phyloP scores from a whole-genome alignment of 1,139 yeast genomes.

The Komagataea norvegica region DNA sequence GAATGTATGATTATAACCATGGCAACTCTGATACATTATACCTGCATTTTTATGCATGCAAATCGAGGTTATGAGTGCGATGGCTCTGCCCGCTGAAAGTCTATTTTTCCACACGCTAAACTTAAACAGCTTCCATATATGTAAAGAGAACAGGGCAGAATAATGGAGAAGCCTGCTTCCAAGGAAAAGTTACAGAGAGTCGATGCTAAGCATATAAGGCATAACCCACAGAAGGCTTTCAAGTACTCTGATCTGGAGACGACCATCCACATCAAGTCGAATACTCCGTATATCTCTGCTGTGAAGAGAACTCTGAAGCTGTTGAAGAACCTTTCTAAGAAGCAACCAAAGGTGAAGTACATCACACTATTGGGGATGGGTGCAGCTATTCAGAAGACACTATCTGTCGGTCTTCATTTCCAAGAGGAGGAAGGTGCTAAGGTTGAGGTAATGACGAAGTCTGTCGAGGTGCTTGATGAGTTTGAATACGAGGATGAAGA shows the following conservation, averaged over 20 bases:
- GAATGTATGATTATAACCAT: too few relatives aligned
- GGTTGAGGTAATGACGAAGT: conserved; percentile 54
- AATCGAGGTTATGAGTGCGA: too few relatives aligned
- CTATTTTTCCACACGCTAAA: too few relatives aligned
- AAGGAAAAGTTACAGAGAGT: conserved; percentile 7
- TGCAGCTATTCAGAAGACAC: conserved; percentile 49
- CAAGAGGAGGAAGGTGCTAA: conserved; percentile 40
- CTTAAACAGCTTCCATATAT: too few relatives aligned
- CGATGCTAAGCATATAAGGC: conserved; percentile 39
- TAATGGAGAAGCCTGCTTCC: background rate
- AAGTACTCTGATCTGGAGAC: conserved; percentile 41
- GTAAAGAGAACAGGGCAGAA: too few relatives aligned
- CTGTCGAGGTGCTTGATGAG: conserved; percentile 62
- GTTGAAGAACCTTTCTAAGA: conserved; percentile 31
- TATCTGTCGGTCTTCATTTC: conserved; percentile 49
- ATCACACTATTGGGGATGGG: conserved; percentile 68
- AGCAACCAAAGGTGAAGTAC: conserved; percentile 39
- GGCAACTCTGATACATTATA: too few relatives aligned
- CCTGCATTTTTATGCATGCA: too few relatives aligned
- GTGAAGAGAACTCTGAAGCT: conserved; percentile 51
- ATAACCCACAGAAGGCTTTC: conserved; percentile 38
- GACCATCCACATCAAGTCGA: conserved; percentile 49
- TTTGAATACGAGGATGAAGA: conserved; percentile 34
- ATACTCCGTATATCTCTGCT: conserved; percentile 61
- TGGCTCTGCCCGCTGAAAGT: too few relatives aligned